These are phyloP conservation scores for Leccinum subatratum DNA, from an alignment of 1,284 basidiomycete genomes.

Conservation along the genomic window DNA sequence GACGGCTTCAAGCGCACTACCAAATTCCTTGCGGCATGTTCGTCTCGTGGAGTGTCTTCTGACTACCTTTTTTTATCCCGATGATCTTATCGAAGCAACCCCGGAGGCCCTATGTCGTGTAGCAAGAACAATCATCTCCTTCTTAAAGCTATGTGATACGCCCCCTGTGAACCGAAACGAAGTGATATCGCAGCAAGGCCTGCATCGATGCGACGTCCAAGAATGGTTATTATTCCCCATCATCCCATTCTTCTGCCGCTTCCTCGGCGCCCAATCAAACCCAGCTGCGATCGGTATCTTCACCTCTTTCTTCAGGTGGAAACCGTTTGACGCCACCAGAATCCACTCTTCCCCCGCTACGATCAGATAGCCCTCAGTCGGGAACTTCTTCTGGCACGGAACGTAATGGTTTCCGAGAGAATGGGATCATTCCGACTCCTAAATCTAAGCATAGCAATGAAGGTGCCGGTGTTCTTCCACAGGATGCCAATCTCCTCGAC, in stretches of 20 bases:
- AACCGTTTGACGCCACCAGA: conserved; percentile 54
- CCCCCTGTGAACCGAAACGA: conserved; percentile 43
- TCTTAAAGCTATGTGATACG: conserved; percentile 58
- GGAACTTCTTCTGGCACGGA: conserved; percentile 32
- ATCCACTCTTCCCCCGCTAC: conserved; percentile 46
- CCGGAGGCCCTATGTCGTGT: conserved; percentile 61
- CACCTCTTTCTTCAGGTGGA: conserved; percentile 32
- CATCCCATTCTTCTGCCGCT: conserved; percentile 37
- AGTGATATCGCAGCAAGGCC: conserved; percentile 35
- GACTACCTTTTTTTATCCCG: conserved; percentile 62
- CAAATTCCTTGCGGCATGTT: conserved; percentile 71
- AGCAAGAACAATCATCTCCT: conserved; percentile 60
- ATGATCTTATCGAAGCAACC: conserved; percentile 62
- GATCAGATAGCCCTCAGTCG: conserved; percentile 49
- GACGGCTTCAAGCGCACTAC: conserved; percentile 59
- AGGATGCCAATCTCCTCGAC: conserved; percentile 25
- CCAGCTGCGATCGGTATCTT: conserved; percentile 28
- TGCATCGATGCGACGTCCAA: conserved; percentile 14
- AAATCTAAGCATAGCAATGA: conserved; percentile 32
- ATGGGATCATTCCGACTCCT: conserved; percentile 40
- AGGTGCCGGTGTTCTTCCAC: conserved; percentile 31
- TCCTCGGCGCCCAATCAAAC: conserved; percentile 63
- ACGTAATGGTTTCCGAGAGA: conserved; percentile 29
- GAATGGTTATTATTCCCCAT: conserved; percentile 33
- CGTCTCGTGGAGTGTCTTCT: conserved; percentile 55